Evolutionary conservation across 2,329 filamentous ascomycete species (phyloP), one percentile per base, ranked within the genome.

Genomic region (Cadophora malorum): DNA sequence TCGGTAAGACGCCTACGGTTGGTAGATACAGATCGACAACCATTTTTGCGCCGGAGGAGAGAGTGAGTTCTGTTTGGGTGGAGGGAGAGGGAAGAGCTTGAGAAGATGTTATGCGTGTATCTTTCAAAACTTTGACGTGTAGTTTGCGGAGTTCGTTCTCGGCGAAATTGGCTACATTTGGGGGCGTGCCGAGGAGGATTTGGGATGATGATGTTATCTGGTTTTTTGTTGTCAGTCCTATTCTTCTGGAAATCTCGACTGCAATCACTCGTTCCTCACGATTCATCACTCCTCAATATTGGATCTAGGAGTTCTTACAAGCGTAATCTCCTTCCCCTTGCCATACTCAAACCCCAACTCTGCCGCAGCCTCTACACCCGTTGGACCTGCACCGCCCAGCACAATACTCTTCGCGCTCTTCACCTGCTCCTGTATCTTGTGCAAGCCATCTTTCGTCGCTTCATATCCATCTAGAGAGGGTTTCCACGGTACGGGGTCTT

Each of bases 1-100:
- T 89, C 55, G 86, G 84, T 23, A 79, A 74, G 50, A 87, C 76
- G 38, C 87, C 87, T 73, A 83, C 82, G 4, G 86, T 86, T 6
- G 86, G 82, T 28, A 89, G 78, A 76, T 86, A 87, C n/a, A 86
- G 68, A 72, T 89, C 86, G 1, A 85, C 86, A 8, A 78, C 71
- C 68, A 88, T 73, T 61, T 77, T 83, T 69, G 83, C 80, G 69
- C 84, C 84, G 67, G 78, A 78, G 41, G 78, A 78, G 8, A 89
- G 79, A 47, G 75, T 74, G 23, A 89, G 79, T 73, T 84, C 81
- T 3, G 83, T 85, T 76, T 82, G 82, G 66, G 82, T 84, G 67
- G 81, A 79, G 1, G 76, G 70, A 49, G 79, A 72, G 3, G 50
- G 50, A 12, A 53, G 50, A 2, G 74, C 70, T n/a, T 73, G 73